Evolutionary conservation across 208 protist genomes (phyloP).

Genomic region (Phytomonas serpens): DNA sequence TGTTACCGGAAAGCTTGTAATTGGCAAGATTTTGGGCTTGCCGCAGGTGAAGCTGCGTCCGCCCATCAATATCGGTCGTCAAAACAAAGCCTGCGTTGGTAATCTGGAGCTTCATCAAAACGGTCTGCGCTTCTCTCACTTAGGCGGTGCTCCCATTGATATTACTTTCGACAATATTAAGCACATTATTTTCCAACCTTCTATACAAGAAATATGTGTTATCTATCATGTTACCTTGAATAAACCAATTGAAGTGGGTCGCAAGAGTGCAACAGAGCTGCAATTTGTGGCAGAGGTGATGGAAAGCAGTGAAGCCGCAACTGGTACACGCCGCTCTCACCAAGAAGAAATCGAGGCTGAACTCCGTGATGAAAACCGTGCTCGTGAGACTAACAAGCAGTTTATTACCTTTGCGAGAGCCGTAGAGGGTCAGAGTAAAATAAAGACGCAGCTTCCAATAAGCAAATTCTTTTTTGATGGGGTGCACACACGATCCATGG

Average conservation of each 20-base stretch:
- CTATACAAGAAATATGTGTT: slow-evolving; percentile 86
- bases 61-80: slow-evolving; percentile 50
- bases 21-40: slow-evolving; percentile 44
- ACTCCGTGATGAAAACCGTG: slow-evolving; percentile 56
- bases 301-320: slow-evolving; percentile 77
- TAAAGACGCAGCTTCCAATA: slow-evolving; percentile 69
- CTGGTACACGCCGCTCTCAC: slow-evolving; percentile 37
- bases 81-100: slow-evolving; percentile 80
- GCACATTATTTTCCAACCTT: slow-evolving; percentile 96
- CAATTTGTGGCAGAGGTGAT: slow-evolving; percentile 97
- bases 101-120: slow-evolving; percentile 94
- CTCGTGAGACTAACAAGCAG: slow-evolving; percentile 75
- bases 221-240: slow-evolving; percentile 97
- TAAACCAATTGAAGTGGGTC: slow-evolving; percentile 94
- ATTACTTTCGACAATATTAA: slow-evolving; percentile 96
- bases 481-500: slow-evolving; percentile 64
- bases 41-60: slow-evolving; percentile 90
- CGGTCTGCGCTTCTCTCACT: slow-evolving; percentile 91
- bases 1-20: slow-evolving; percentile 31
- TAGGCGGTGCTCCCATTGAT: slow-evolving; percentile 77
- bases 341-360: slow-evolving; percentile 78
- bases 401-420: slow-evolving; percentile 71
- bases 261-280: slow-evolving; percentile 92
- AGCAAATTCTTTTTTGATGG: slow-evolving; percentile 82
- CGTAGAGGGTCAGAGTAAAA: slow-evolving; percentile 62